Evolutionary conservation across 176 grass and related monocot genomes (phyloP), one percentile per base, ranked within the genome.

Genomic region (Avena insularis): DNA sequence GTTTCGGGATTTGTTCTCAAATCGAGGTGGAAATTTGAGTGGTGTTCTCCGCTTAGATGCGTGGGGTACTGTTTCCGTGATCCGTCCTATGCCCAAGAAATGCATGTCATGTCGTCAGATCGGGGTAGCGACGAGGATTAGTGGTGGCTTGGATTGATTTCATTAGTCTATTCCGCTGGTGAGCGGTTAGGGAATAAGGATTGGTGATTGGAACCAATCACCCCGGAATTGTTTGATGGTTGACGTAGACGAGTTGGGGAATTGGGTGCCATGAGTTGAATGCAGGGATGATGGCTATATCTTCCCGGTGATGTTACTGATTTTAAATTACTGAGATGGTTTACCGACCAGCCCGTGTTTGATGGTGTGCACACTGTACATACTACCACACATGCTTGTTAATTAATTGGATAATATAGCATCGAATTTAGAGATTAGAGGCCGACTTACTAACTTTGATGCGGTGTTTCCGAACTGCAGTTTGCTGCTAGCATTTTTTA

Each of bases 251-350:
- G 21, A 27, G 19, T 2, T 1, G 21, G n/a, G 9, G 43, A 84
- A 63, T n/a, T 84, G 15, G 21, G 55, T 49, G 23, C 69, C 49
- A 20, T 48, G 82, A 61, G 43, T 50, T 57, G 69, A 61, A 61
- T 3, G 29, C 8, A 55, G 12, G 20, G n/a, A 9, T 14, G 13
- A 2, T n/a, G 17, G 33, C 5, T 56, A 20, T 60, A 68, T 3
- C 19, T 86, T 29, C 3, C 20, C 2, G 20, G 57, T 20, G 20
- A 35, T 71, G 7, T 21, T 60, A 17, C 40, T 19, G 7, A 60
- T 62, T 48, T 14, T 31, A 0, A 5, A 16, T 23, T 4, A 4
- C 48, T 53, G 48, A 54, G 21, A 76, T 76, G 48, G 73, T 54
- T 76, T 76, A 48, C 48, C 3, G 13, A 77, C 25, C 15, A 19